Base-by-base conservation (phyloP, 352 stramenopile species). In the Pythium dissimile region DNA sequence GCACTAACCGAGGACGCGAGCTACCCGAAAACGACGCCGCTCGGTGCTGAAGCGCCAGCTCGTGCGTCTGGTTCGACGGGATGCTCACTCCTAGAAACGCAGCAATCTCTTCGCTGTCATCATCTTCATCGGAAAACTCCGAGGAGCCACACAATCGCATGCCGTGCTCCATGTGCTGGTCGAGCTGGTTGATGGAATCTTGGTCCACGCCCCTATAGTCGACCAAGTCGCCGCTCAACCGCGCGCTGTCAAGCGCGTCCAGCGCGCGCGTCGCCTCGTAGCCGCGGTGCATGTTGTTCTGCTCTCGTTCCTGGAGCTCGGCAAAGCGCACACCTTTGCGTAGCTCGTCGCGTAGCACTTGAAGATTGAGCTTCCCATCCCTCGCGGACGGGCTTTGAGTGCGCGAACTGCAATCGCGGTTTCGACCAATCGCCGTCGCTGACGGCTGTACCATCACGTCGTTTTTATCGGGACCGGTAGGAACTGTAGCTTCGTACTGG, bases 21-120 rank as follows among this genome's bases (percentile, higher is more conserved):
- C 38, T 46, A 1, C 62, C 56, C 21, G 61, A 69, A 35, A 80
- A 76, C 13, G 67, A 80, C 30, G 70, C 58, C 5, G 72, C 57
- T 46, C 65, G 66, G 21, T 65, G 66, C 5, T 32, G 49, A 16
- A 46, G n/a, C 12, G 38, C 23, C 6, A 44, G 49, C n/a, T 18
- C 20, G 16, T 43, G 23, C 18, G 42, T 20, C 13, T 52, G 35
- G 37, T 44, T 26, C 5, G 56, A 30, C 16, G 38, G 27, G 11
- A 57, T 57, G 12, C 18, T 26, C 37, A 64, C 20, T 5, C 56
- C 56, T 8, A 64, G 56, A 39, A 64, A 64, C 24, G 38, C 46
- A 1, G 56, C 38, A 23, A 64, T 38, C 21, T 62, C 54, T 38
- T 37, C 43, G 24, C 27, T 34, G 18, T 56, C 46, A n/a, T 49